Percentiles rank a stretch among this genome's conserved stretches.
phyloP scores from a whole-genome alignment of 2,329 filamentous ascomycete genomes.

The Ophiocordyceps polyrhachis-furcata region DNA sequence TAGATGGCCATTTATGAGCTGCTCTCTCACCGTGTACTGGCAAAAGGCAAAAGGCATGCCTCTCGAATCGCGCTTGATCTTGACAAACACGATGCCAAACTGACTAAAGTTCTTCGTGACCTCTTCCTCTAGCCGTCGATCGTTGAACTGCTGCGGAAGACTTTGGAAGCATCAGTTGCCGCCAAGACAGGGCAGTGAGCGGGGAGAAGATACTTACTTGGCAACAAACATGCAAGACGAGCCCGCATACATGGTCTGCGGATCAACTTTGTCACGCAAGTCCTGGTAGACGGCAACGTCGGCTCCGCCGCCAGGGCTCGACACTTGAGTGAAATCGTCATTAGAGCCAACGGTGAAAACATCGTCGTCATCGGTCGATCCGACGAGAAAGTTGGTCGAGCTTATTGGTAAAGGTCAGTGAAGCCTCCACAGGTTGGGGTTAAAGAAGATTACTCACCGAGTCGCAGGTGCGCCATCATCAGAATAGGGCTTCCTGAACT shows the following conservation, averaged over 20 bases:
- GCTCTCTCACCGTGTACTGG: constrained; percentile 36
- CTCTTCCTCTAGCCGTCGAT: constrained; percentile 30
- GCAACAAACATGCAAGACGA: constrained; percentile 45
- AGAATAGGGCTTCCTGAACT: constrained; percentile 2
- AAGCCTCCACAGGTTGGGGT: neutral
- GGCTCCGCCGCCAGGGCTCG: neutral
- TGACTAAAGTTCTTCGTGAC: constrained; percentile 32
- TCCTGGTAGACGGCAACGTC: constrained; percentile 2
- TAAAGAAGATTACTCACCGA: neutral
- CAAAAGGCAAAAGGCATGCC: constrained; percentile 47
- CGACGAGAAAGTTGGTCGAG: constrained; percentile 4
- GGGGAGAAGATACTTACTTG: constrained; percentile 33
- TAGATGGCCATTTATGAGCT: too few relatives aligned
- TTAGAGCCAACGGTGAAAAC: constrained; percentile 4
- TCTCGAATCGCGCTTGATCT: constrained; percentile 38
- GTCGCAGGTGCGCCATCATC: constrained; percentile 2
- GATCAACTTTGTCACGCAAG: constrained; percentile 17
- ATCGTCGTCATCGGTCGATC: constrained; percentile 5
- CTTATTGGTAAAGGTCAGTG: constrained; percentile 2
- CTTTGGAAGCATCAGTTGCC: constrained; percentile 15
- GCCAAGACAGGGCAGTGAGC: neutral
- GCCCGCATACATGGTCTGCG: constrained; percentile 32
- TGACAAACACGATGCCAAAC: constrained; percentile 40
- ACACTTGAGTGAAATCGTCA: neutral
- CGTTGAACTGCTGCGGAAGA: constrained; percentile 29